Evolutionary conservation across 2,329 filamentous ascomycete species (phyloP), one percentile per base, ranked within the genome.

Genomic region (Fusarium udum): DNA sequence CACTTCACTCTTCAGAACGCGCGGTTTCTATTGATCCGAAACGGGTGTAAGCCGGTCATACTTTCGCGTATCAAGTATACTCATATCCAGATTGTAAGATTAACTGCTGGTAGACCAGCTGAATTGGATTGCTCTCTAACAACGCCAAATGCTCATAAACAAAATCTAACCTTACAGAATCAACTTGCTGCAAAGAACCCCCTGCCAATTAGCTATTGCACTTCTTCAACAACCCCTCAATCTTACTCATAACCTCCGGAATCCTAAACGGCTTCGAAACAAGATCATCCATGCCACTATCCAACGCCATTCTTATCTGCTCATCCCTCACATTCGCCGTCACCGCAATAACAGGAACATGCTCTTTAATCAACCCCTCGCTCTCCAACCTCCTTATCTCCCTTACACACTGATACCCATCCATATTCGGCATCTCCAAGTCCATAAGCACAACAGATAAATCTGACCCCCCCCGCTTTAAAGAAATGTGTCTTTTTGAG

Each of bases 211-310:
- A 70, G 4, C 34, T 18, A 16, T 52, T 56, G 6, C 39, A 49
- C 13, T 43, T 34, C 76, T 34, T 62, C 12, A 75, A 32, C 18
- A 75, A 26, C 11, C 22, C n/a, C n/a, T 74, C 59, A 79, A 92
- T 89, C 81, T 87, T 90, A 42, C 86, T 85, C 42, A 90, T 80
- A 31, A 92, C 77, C 66, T 87, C 86, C 2, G 81, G 78, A 58
- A 87, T 86, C 26, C 83, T 80, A 71, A 90, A 91, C 4, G 89
- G 89, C 76, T 91, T 91, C 1, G 85, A 84, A 10, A 91, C 85
- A 12, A 90, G 84, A 77, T 86, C 86, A 71, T 89, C 85, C 82
- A 84, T 83, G 2, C 84, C 84, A 51, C 78, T 79, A 36, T 79
- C 68, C 43, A 76, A 77, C 2, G 84, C 84, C 22, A 71, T 75